These are phyloP conservation scores for Cyathus striatus DNA, from an alignment of 768 basidiomycete species.

Conservation along the genomic window DNA sequence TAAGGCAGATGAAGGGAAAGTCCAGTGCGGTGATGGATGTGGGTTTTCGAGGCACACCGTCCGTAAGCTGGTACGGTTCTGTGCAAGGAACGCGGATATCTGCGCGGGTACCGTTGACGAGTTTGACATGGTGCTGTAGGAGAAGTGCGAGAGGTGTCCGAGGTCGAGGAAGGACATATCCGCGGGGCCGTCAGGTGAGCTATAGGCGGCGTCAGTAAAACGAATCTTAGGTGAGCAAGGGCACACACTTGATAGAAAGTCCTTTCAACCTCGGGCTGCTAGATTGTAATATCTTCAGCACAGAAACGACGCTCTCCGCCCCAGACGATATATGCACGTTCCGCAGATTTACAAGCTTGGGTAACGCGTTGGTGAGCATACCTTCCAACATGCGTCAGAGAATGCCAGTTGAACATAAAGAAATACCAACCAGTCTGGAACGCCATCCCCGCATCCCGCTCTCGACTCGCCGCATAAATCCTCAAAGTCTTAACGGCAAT, in stretches of 20 bases:
- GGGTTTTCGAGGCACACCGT: constrained; percentile 47
- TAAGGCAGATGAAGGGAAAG: constrained; percentile 48
- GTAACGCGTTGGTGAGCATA: constrained; percentile 66
- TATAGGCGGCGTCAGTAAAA: constrained; percentile 9
- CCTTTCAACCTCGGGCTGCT: constrained; percentile 48
- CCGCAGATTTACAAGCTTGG: constrained; percentile 53
- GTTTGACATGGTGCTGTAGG: constrained; percentile 39
- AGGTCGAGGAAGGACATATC: constrained; percentile 46
- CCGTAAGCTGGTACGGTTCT: constrained; percentile 48
- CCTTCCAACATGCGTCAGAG: constrained; percentile 26
- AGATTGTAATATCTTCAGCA: constrained; percentile 48
- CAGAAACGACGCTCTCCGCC: constrained; percentile 43
- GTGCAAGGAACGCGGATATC: constrained; percentile 42
- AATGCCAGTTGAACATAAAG: constrained; percentile 1
- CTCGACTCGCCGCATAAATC: constrained; percentile 48
- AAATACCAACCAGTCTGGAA: constrained; percentile 55
- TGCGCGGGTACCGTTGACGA: too few species aligned
- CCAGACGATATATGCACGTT: constrained; percentile 59
- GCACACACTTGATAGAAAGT: constrained; percentile 48
- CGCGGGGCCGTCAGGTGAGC: constrained; percentile 36
- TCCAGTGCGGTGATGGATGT: constrained; percentile 26
- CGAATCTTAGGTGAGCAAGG: neutral
- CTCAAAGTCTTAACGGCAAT: constrained; percentile 50
- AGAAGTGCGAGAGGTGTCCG: constrained; percentile 54
- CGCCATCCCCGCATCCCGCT: constrained; percentile 44